These are phyloP conservation scores for Pseudogymnoascus sp. DNA, from an alignment of 2,329 filamentous ascomycete genomes.

Conservation along the genomic window DNA sequence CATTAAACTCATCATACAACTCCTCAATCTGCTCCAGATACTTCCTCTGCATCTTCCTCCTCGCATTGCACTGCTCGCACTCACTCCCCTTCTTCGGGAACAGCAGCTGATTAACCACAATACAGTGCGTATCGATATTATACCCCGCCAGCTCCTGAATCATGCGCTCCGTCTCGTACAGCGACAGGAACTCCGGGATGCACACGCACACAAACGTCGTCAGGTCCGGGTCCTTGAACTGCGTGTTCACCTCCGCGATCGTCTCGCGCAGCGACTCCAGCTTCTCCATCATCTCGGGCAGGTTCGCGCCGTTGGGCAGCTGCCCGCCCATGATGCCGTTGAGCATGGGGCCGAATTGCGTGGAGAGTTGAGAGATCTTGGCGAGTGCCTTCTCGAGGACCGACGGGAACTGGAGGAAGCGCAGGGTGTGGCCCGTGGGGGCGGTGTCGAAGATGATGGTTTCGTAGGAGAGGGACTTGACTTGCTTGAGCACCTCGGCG, in stretches of 20 bases:
- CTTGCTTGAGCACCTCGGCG: constrained; percentile 96
- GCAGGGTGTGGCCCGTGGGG: constrained; percentile 93
- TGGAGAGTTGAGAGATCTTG: constrained; percentile 88
- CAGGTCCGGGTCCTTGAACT: constrained; percentile 94
- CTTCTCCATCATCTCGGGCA: constrained; percentile 88
- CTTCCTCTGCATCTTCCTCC: constrained; percentile 98
- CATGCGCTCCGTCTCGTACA: constrained; percentile 99
- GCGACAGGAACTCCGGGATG: constrained; percentile 90
- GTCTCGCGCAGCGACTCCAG: constrained; percentile 89
- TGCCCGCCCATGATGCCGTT: constrained; percentile 74
- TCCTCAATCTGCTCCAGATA: constrained; percentile 98
- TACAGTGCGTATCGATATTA: constrained; percentile 90
- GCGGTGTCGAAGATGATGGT: constrained; percentile 99
- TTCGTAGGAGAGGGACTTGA: constrained; percentile 97
- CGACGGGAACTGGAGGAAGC: constrained; percentile 96
- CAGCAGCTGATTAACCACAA: constrained; percentile 95
- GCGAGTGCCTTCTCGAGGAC: constrained; percentile 98
- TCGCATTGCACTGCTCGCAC: constrained; percentile 91
- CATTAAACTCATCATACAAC: constrained; percentile 97
- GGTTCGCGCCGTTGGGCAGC: constrained; percentile 84
- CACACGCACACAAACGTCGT: constrained; percentile 98
- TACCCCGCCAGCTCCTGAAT: constrained; percentile 94
- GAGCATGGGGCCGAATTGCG: constrained; percentile 90
- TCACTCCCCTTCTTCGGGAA: constrained; percentile 79
- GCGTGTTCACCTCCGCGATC: constrained; percentile 89